Percentiles rank a stretch among this genome's conserved stretches.
phyloP scores from a whole-genome alignment of 2,329 filamentous ascomycete genomes.

The Pyrenochaeta sp. region DNA sequence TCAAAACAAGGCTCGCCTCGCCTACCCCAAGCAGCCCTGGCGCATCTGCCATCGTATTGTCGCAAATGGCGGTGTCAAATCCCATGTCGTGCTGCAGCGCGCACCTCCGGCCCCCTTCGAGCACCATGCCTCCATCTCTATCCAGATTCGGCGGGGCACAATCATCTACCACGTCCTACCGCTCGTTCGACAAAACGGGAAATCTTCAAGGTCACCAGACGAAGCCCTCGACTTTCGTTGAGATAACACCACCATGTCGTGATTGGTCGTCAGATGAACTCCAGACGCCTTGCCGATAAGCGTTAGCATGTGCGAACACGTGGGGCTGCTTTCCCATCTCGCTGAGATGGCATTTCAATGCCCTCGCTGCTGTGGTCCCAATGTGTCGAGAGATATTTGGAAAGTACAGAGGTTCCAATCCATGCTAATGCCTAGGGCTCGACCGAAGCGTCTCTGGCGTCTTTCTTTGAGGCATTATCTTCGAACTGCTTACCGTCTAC shows the following conservation, averaged over 20 bases:
- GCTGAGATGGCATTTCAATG: conserved; percentile 6
- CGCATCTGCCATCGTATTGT: background rate
- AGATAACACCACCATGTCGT: background rate
- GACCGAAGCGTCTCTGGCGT: no score
- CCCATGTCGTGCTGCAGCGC: background rate
- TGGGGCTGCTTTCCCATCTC: conserved; percentile 16
- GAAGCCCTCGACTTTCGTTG: background rate
- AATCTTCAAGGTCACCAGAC: conserved; percentile 1
- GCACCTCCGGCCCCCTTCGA: no score
- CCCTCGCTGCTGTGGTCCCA: background rate
- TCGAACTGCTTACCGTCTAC: no score
- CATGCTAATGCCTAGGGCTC: no score
- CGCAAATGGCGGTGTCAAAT: background rate
- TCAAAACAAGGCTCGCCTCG: background rate
- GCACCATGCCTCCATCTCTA: no score
- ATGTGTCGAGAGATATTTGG: conserved; percentile 3
- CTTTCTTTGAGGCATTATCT: no score
- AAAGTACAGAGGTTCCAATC: background rate
- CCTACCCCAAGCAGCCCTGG: background rate
- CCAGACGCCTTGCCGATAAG: conserved; percentile 13
- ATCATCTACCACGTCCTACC: no score
- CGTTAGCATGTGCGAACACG: conserved; percentile 16
- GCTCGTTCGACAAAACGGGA: no score
- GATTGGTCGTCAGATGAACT: no score
- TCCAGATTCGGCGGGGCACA: no score